A percentile compares a stretch with the other conserved stretches of the same genome.
phyloP scores from a whole-genome alignment of 2,329 filamentous ascomycete genomes.

The Paracoccidioides lutzii region DNA sequence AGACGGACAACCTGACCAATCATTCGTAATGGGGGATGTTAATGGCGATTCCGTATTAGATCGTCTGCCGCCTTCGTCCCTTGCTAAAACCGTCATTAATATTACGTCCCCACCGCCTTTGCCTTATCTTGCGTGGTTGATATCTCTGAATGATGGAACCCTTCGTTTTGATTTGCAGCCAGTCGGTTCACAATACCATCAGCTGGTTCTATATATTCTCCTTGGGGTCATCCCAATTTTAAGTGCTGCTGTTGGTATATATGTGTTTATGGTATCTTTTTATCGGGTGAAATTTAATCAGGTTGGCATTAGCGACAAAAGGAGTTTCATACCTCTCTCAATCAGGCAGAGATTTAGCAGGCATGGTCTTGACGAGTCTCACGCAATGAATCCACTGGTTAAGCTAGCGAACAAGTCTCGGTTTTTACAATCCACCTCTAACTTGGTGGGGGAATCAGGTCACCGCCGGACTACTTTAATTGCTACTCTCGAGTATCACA shows the following conservation, averaged over 20 bases:
- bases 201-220: conserved; percentile 43
- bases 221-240: conserved; percentile 42
- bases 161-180: conserved; percentile 41
- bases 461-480: conserved; percentile 47
- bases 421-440: conserved; percentile 26
- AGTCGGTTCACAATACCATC: conserved; percentile 40
- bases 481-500: conserved; percentile 60
- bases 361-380: conserved; percentile 15
- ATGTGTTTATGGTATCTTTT: conserved; percentile 47
- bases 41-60: conserved; percentile 49
- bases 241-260: conserved; percentile 39
- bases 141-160: conserved; percentile 44
- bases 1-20: conserved; percentile 48
- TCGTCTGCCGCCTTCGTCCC: conserved; percentile 46
- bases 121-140: conserved; percentile 43
- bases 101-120: conserved; percentile 43
- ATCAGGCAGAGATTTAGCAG: conserved; percentile 24
- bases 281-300: conserved; percentile 53
- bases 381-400: conserved; percentile 23
- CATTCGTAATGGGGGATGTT: conserved; percentile 47
- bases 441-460: conserved; percentile 21
- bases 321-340: conserved; percentile 26
- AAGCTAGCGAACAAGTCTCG: conserved; percentile 24
- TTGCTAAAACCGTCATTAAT: conserved; percentile 45
- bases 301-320: conserved; percentile 41